Base-by-base conservation (phyloP, 495 filamentous ascomycete species). In the Lepidopterella palustris region DNA sequence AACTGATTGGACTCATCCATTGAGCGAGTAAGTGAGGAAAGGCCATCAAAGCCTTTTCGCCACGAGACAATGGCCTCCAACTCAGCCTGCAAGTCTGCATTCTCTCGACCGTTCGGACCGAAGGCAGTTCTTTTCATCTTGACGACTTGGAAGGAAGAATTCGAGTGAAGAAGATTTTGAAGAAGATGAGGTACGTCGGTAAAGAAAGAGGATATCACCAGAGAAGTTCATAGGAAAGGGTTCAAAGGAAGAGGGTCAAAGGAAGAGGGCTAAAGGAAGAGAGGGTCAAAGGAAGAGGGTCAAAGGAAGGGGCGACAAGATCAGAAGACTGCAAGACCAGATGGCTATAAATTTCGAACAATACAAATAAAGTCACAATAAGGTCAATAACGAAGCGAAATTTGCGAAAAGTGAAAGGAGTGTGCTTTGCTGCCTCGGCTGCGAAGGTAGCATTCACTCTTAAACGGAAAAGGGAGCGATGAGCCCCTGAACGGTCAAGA, bases 1-100 rank as follows among this genome's bases (percentile, higher is more conserved):
- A 67, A 52, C 31, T 66, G 59, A 45, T 63, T 57, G 5, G 59
- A 56, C 23, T 60, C 56, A 11, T 60, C 60, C 57, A 67, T 58
- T 31, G 60, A 10, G 4, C 57, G 60, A 18, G 56, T 63, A 20
- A 58, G 53, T 3, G 45, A 57, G 32, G 58, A 61, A 4, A 67
- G 54, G 13, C 64, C 64, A 2, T 47, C 54, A 24, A 62, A 60
- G n/a, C 29, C 28, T 28, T 45, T 39, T n/a, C 55, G 50, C 10
- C 52, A 21, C 45, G 53, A n/a, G 2, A 60, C 29, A 15, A 59
- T 57, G 35, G 53, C 54, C n/a, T 24, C 42, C 10, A 59, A 23
- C 55, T 67, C 59, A 13, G 32, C 27, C 49, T 63, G 60, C 26
- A 62, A 18, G 49, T 61, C 64, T n/a, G 39, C 45, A 45, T 29